Percentiles rank a stretch among this genome's conserved stretches.
Evolutionary conservation across 2,329 filamentous ascomycete genomes (phyloP).

Genomic region (Xylariaceae sp.): DNA sequence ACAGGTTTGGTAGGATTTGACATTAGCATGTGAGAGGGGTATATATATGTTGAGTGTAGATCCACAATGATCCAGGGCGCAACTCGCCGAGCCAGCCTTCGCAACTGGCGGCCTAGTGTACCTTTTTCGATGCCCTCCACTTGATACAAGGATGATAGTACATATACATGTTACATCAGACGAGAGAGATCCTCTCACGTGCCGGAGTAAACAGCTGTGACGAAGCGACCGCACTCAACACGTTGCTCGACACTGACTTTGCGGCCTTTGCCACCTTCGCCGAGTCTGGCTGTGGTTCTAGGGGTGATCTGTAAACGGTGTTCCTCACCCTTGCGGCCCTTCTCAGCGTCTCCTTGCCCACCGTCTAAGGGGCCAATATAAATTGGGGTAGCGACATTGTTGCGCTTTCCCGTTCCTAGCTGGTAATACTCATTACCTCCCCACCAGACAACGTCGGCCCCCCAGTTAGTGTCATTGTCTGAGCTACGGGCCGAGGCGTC

Average conservation of each 20-base stretch:
- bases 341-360: slow-evolving; percentile 51
- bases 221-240: slow-evolving; percentile 78
- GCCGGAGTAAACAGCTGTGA: slow-evolving; percentile 77
- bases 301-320: slow-evolving; percentile 81
- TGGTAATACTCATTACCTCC: slow-evolving; percentile 94
- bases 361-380: slow-evolving; percentile 78
- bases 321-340: slow-evolving; percentile 57
- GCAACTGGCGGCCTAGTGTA: slow-evolving; percentile 4
- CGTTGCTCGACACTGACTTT: slow-evolving; percentile 78
- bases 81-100: slow-evolving; percentile 8
- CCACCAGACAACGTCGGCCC: slow-evolving; percentile 87
- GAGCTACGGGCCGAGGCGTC: slow-evolving; percentile 47
- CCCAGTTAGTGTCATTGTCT: slow-evolving; percentile 77
- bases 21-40: slow-evolving; percentile 24
- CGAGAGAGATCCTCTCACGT: slow-evolving; percentile 19
- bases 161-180: slow-evolving; percentile 13
- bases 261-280: slow-evolving; percentile 55
- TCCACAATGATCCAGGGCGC: slow-evolving; percentile 21
- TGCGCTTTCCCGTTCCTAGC: slow-evolving; percentile 84
- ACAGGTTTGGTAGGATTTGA: no score
- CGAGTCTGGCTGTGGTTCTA: slow-evolving; percentile 63
- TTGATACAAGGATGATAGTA: slow-evolving; percentile 18
- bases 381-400: slow-evolving; percentile 68
- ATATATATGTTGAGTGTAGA: no score
- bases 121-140: slow-evolving; percentile 6